Evolutionary conservation across 2,329 filamentous ascomycete genomes (phyloP), one percentile per base, ranked within the genome.

Genomic region (Westerdykella ornata): DNA sequence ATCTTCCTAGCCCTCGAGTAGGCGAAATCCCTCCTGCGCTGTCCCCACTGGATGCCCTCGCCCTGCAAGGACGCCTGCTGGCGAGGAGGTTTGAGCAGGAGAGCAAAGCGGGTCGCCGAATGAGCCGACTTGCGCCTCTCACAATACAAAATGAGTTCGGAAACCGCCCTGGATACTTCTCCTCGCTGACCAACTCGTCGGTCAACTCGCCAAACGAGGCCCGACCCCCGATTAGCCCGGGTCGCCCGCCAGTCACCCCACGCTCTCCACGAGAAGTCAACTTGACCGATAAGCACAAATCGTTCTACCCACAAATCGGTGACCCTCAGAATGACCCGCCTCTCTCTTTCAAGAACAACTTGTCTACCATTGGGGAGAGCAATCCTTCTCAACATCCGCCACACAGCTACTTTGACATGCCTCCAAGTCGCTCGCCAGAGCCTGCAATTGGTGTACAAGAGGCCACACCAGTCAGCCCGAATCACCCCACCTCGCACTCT

Each of bases 41-140:
- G 42, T 97, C 92, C 6, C 92, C 92, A 9, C 77, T 98, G 50
- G 92, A 98, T 74, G 90, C 90, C 36, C 94, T 98, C 62, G 90
- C 90, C 16, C 76, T 90, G 47, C 90, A 97, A 62, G 94, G 89
- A 55, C 83, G 90, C 43, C 71, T 94, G 54, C 77, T 98, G 38
- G 88, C 88, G 30, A 85, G 81, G 68, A 85, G 94, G 67, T 79
- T 98, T 46, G 84, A 95, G 64, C 83, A 92, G 49, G 77, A 80
- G 57, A 67, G 68, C 45, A 81, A 78, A 59, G 77, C 78, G 47
- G 88, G 86, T 37, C 80, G 82, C 50, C 80, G 89, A 43, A 78
- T 96, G 68, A 96, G 89, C 68, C 79, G 90, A 32, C 71, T 97
- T 33, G 87, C 89, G 3, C 88, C 88, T 5, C 72, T 89, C 44